Base-by-base conservation (phyloP, 2,329 filamentous ascomycete species). In the Neocatenulostroma microsporum region DNA sequence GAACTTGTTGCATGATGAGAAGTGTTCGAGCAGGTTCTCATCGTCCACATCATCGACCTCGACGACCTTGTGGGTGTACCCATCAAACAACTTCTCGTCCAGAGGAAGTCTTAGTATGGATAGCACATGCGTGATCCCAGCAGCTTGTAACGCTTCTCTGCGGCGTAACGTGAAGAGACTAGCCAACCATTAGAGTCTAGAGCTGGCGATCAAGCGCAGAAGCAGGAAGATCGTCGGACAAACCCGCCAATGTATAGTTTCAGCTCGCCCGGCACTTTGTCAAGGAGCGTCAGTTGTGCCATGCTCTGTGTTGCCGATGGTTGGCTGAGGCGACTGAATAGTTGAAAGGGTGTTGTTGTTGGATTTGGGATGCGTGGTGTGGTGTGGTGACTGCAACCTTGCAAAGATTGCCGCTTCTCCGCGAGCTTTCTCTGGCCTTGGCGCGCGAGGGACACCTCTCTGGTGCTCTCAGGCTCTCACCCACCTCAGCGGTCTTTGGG, bases 31-130 rank as follows among this genome's bases (percentile, higher is more conserved):
- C 34, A 96, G 63, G 61, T 98, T 85, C 50, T 88, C 81, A 54
- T 95, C 86, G 14, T 89, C 84, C 34, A 88, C 76, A 66, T 98
- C 91, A 60, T 96, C 84, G 28, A 95, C 78, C 47, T 93, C 82
- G 46, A 96, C 82, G 42, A 78, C 72, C 49, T 85, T 71, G 58
- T 93, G 86, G 46, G 79, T 66, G 58, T 41, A 54, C 27, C 72
- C 68, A 45, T 74, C 69, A 54, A 76, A 79, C 26, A 72, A 68
- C 41, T 66, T 64, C 48, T 71, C 62, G 49, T 74, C 67, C 32
- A 74, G 62, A 28, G 74, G 71, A 49, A 81, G 72, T 30, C 76
- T 74, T 42, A 89, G 62, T 26, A 91, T 83, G 4, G 88, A 94
- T n/a, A 96, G 70, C 20, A 96, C 75, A 62, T 95, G 88, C 3